Percentiles rank a stretch among this genome's conserved stretches.
phyloP scores from a whole-genome alignment of 495 filamentous ascomycete species.

The Corynascus novoguineensis region DNA sequence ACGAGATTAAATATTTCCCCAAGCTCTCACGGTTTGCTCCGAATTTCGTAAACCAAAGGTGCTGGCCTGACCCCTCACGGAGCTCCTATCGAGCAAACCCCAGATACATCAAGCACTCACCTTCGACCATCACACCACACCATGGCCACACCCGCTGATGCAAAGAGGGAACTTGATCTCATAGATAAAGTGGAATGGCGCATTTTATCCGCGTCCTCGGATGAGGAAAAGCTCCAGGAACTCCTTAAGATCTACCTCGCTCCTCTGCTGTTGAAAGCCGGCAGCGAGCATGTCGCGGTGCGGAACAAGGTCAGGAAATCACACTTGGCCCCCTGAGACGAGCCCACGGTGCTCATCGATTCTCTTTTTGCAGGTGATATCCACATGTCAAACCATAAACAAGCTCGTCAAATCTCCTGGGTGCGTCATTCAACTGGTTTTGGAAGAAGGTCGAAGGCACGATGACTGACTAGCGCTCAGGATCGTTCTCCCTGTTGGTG shows the following conservation, averaged over 20 bases:
- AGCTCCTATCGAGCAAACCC: neutral
- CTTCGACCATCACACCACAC: neutral
- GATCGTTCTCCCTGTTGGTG: constrained; percentile 76
- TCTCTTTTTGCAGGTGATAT: constrained; percentile 49
- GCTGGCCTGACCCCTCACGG: neutral
- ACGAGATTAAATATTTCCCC: too few species aligned
- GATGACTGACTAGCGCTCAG: constrained; percentile 27
- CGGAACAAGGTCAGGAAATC: constrained; percentile 63
- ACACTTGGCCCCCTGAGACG: neutral
- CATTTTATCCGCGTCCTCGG: constrained; percentile 71
- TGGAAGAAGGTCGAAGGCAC: neutral
- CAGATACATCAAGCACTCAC: neutral
- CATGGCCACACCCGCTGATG: constrained; percentile 38
- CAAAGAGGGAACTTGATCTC: constrained; percentile 74
- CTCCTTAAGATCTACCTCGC: constrained; percentile 74
- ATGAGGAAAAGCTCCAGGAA: constrained; percentile 73
- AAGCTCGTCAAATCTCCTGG: constrained; percentile 40
- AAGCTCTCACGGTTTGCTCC: neutral
- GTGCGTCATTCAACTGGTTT: constrained; percentile 24
- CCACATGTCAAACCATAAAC: constrained; percentile 61
- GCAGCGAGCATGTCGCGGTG: constrained; percentile 71
- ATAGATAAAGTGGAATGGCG: constrained; percentile 86
- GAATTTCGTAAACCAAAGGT: neutral
- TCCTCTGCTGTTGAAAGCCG: constrained; percentile 76
- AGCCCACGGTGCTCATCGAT: neutral